A percentile compares a stretch with the other conserved stretches of the same genome.
phyloP scores from a whole-genome alignment of 495 filamentous ascomycete genomes.

The Lasiosphaeria miniovina region DNA sequence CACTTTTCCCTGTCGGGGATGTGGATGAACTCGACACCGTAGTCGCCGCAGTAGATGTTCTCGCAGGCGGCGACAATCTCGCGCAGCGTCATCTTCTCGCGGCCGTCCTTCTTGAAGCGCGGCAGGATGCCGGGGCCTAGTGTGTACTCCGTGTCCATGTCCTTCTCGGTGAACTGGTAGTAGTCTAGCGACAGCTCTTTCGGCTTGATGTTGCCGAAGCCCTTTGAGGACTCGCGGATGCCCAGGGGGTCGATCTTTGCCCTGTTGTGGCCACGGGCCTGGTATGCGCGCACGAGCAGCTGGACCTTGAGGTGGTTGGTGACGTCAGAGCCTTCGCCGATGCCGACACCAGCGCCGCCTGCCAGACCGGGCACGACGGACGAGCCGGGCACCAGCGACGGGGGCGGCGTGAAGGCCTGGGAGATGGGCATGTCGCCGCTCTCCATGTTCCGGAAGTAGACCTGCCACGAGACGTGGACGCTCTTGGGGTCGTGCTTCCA shows the following conservation, averaged over 20 bases:
- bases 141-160: slow-evolving; percentile 86
- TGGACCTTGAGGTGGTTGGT: slow-evolving; percentile 98
- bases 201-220: slow-evolving; percentile 83
- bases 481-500: slow-evolving; percentile 93
- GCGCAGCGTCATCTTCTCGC: slow-evolving; percentile 92
- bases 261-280: slow-evolving; percentile 97
- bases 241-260: slow-evolving; percentile 94
- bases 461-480: slow-evolving; percentile 98
- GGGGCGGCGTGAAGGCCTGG: slow-evolving; percentile 92
- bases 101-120: slow-evolving; percentile 79
- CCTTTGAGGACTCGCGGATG: slow-evolving; percentile 80
- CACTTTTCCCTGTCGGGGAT: slow-evolving; percentile 97
- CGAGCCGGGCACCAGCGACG: slow-evolving; percentile 78
- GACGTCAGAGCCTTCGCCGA: slow-evolving; percentile 75
- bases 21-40: slow-evolving; percentile 97
- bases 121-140: slow-evolving; percentile 95
- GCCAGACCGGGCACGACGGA: slow-evolving; percentile 74
- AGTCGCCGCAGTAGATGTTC: slow-evolving; percentile 92
- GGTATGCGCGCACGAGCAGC: slow-evolving; percentile 92
- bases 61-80: slow-evolving; percentile 94
- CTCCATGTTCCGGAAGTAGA: slow-evolving; percentile 99
- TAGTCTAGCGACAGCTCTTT: slow-evolving; percentile 90
- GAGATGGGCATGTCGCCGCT: slow-evolving; percentile 94
- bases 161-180: slow-evolving; percentile 92
- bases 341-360: slow-evolving; percentile 63